Conservation (phyloP, 495 filamentous ascomycete species). For the Aspergillus ellipticus region DNA sequence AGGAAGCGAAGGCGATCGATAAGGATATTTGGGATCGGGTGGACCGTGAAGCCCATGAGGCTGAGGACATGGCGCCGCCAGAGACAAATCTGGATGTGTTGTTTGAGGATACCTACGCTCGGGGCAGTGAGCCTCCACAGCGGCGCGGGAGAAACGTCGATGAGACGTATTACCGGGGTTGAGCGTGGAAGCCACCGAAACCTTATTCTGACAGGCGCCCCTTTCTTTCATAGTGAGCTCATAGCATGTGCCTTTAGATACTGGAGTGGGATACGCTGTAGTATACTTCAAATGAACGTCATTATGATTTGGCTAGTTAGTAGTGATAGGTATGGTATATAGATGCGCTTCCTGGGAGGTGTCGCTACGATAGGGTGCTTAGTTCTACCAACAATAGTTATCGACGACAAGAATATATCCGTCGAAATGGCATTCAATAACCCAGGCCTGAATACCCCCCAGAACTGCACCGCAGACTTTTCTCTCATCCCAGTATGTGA, state of each 20-base stretch:
- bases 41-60: slow-evolving; percentile 75
- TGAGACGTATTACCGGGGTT: slow-evolving; percentile 16
- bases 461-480: slow-evolving; percentile 64
- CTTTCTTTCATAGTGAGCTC: slow-evolving; percentile 2
- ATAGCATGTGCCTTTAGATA: slow-evolving; percentile 2
- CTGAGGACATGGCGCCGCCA: slow-evolving; percentile 74
- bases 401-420: neutral
- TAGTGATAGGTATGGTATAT: neutral
- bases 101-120: slow-evolving; percentile 88
- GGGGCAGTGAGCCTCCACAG: slow-evolving; percentile 67
- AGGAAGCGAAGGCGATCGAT: slow-evolving; percentile 83
- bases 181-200: neutral
- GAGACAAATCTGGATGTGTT: slow-evolving; percentile 68
- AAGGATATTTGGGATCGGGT: slow-evolving; percentile 75
- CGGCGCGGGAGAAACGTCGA: slow-evolving; percentile 22
- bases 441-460: slow-evolving; percentile 48
- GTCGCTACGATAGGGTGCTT: neutral
- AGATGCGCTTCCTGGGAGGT: neutral
- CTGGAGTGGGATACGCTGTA: neutral
- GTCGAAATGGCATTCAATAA: slow-evolving; percentile 15
- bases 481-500: slow-evolving; percentile 64
- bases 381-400: neutral
- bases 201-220: neutral
- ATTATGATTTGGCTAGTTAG: neutral
- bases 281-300: neutral